Percentiles rank a stretch among this genome's conserved stretches.
phyloP scores from a whole-genome alignment of 176 grass and related monocot genomes.

The Eleusine indica region DNA sequence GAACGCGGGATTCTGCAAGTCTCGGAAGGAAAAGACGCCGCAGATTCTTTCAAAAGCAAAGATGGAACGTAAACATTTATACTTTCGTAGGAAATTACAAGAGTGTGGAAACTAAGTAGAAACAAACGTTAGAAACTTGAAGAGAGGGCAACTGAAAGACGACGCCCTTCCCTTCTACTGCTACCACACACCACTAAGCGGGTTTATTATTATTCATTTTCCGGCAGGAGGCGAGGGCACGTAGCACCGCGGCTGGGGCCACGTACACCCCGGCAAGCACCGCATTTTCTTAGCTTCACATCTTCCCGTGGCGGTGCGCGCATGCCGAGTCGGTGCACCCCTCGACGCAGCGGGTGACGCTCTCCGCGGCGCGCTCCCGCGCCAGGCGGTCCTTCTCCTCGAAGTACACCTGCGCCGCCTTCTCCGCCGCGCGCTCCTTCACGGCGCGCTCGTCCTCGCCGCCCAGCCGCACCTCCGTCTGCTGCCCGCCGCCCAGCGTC shows the following conservation, averaged over 20 bases:
- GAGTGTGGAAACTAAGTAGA: neutral
- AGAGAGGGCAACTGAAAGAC: neutral
- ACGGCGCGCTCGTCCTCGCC: slow-evolving; percentile 30
- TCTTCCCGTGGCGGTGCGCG: slow-evolving; percentile 53
- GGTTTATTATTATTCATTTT: neutral
- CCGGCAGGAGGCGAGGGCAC: neutral
- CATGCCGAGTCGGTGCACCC: slow-evolving; percentile 42
- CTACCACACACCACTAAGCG: neutral
- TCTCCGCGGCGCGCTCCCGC: slow-evolving; percentile 35
- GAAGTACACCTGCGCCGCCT: slow-evolving; percentile 55
- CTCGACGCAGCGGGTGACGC: slow-evolving; percentile 40
- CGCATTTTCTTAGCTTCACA: neutral
- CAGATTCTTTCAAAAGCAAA: neutral
- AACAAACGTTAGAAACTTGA: neutral
- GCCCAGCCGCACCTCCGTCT: slow-evolving; percentile 18
- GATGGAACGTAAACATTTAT: neutral
- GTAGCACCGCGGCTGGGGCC: neutral
- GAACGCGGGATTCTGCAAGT: neutral
- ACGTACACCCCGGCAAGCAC: neutral
- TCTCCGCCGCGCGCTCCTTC: slow-evolving; percentile 59
- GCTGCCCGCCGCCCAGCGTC: slow-evolving; percentile 31
- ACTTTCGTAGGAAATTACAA: neutral
- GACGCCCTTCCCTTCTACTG: neutral
- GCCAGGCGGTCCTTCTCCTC: slow-evolving; percentile 52
- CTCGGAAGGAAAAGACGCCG: neutral